phyloP scores from a whole-genome alignment of 331 rosid genomes.

The Quercus lobata region DNA sequence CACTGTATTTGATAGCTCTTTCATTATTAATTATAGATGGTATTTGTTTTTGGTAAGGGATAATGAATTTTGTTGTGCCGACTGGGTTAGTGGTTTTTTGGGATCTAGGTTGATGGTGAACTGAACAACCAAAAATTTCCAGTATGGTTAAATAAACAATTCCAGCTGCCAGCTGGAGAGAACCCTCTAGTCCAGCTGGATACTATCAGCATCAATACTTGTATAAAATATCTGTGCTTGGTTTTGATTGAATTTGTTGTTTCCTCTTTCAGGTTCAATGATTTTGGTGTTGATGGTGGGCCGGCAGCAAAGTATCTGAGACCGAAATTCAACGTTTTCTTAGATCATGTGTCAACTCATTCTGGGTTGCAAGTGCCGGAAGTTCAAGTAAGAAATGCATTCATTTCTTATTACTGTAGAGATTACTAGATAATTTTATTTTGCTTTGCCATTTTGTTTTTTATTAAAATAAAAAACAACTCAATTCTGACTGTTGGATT shows the following conservation, averaged over 20 bases:
- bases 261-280: conserved; percentile 45
- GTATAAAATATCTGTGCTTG: not conserved
- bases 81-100: too few species aligned
- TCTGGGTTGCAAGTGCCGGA: conserved; percentile 44
- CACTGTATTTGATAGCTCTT: too few species aligned
- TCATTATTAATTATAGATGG: too few species aligned
- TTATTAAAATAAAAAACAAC: too few species aligned
- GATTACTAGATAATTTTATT: not conserved
- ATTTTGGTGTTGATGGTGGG: conserved; percentile 60
- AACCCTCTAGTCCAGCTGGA: too few species aligned
- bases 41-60: too few species aligned
- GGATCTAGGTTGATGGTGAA: too few species aligned
- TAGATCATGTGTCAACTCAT: conserved; percentile 30
- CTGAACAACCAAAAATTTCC: too few species aligned
- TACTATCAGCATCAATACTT: not conserved
- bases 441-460: not conserved
- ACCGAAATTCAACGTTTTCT: conserved; percentile 46
- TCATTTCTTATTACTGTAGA: not conserved
- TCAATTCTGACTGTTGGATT: not conserved
- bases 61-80: too few species aligned
- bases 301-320: conserved; percentile 43
- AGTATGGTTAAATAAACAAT: too few species aligned
- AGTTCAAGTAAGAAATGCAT: conserved; percentile 40
- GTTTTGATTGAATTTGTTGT: not conserved
- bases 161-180: too few species aligned